Conservation (phyloP, 495 filamentous ascomycete genomes). For the Neurospora sp. region DNA sequence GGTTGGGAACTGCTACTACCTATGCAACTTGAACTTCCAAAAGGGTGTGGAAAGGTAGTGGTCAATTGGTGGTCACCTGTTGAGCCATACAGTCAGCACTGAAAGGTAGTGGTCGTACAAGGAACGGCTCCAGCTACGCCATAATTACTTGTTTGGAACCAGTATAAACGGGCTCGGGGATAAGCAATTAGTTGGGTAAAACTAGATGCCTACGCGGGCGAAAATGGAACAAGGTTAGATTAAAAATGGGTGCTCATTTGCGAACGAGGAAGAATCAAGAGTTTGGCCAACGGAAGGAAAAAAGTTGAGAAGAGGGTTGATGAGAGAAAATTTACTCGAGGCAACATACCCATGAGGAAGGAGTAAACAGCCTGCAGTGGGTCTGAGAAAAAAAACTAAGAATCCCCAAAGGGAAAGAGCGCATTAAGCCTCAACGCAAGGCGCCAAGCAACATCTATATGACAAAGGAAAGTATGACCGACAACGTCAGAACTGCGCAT, state of each 20-base stretch:
- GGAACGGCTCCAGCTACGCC: neutral
- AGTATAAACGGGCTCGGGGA: neutral
- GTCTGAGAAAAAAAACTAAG: neutral
- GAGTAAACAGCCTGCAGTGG: accelerated
- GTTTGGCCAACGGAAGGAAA: neutral
- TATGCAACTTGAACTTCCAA: neutral
- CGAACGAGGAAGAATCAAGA: neutral
- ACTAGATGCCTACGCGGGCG: neutral
- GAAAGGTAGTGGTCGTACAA: neutral
- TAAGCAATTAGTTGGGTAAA: neutral
- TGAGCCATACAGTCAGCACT: neutral
- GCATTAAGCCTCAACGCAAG: neutral
- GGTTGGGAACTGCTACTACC: no score
- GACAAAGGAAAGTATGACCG: neutral
- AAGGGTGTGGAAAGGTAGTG: neutral
- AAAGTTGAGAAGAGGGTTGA: neutral
- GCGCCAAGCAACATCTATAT: neutral
- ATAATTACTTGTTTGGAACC: neutral
- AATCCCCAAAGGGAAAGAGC: neutral
- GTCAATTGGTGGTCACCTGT: neutral
- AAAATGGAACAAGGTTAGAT: neutral
- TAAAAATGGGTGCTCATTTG: neutral
- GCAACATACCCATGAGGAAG: neutral
- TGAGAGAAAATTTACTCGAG: no score
- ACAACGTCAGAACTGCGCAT: no score